Base-by-base conservation (phyloP, 805 yeast genomes). In the Myxozyma mucilagina region DNA sequence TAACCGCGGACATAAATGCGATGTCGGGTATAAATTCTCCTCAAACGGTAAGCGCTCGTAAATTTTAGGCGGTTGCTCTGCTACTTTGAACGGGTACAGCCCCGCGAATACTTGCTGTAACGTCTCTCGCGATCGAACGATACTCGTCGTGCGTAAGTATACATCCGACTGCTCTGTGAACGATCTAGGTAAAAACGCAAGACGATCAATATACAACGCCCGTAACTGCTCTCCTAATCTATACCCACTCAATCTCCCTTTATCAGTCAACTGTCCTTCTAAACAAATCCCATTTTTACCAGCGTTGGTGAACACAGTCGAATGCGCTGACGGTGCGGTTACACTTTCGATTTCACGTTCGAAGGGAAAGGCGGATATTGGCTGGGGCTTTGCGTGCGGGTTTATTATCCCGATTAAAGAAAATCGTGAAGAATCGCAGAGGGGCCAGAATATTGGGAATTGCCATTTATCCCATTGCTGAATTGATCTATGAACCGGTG, bases 391-490 rank as follows among this genome's bases (percentile, higher is more conserved):
- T 13, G 54, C 55, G 8, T 16, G 29, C 8, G 63, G 59, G 48
- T 59, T 57, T 16, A 63, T 39, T 38, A 63, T 44, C n/a, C 66
- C 62, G 18, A 49, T 20, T 14, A 65, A 38, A n/a, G 66, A 52
- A 13, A 61, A 56, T 6, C 63, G 36, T 3, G 66, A 49, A 14
- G 65, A 63, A 35, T 56, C 53, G 59, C 66, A 63, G 4, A 60
- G 55, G 1, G 66, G 66, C 66, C 66, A 63, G 41, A 63, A 63
- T 14, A 61, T 56, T 11, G 66, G 66, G 44, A 63, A 63, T 6
- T 66, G 61, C 66, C 66, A 63, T 60, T 59, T 60, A 9, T 63
- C 57, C 63, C 63, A 63, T 43, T 63, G 59, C 34, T 61, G 61
- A 8, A 51, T 34, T 34, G 57, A 48, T 42, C 65, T 36, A 41